Conservation (phyloP, 305 asterid species). For the Plantago lanceolata region DNA sequence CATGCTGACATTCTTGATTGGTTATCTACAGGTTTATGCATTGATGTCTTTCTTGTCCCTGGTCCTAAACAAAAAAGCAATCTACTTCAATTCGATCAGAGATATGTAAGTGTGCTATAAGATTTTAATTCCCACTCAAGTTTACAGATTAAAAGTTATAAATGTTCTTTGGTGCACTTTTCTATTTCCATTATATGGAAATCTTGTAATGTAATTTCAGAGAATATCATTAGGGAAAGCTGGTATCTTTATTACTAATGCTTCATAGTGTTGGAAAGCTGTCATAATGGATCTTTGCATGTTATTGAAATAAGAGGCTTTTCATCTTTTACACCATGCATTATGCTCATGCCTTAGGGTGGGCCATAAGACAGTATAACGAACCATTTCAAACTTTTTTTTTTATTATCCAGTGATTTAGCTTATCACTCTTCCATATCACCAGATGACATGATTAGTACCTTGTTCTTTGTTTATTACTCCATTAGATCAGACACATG, state of each 20-base stretch:
- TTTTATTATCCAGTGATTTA: not conserved
- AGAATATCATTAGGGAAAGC: not conserved
- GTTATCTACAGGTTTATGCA: slow-evolving; percentile 79
- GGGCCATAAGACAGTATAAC: not conserved
- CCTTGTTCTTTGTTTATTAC: too few species aligned
- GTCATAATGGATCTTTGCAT: not conserved
- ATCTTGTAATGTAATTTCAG: not conserved
- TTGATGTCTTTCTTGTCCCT: slow-evolving; percentile 87
- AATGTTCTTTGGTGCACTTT: not conserved
- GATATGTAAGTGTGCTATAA: slow-evolving; percentile 68
- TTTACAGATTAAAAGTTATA: not conserved
- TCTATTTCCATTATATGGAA: not conserved
- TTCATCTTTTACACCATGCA: not conserved
- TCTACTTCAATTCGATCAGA: slow-evolving; percentile 93
- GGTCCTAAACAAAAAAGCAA: slow-evolving; percentile 62
- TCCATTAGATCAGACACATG: too few species aligned
- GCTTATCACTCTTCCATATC: not conserved
- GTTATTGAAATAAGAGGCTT: not conserved
- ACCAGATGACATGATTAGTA: not conserved
- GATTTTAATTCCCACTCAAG: not conserved
- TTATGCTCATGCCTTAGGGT: not conserved
- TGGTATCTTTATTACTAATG: not conserved
- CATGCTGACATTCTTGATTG: slow-evolving; percentile 29
- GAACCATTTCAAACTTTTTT: not conserved
- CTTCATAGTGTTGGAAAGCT: slow-evolving; percentile 1